These are phyloP conservation scores for Metschnikowia drakensbergensis DNA, from an alignment of 805 yeast genomes.

Conservation along the genomic window DNA sequence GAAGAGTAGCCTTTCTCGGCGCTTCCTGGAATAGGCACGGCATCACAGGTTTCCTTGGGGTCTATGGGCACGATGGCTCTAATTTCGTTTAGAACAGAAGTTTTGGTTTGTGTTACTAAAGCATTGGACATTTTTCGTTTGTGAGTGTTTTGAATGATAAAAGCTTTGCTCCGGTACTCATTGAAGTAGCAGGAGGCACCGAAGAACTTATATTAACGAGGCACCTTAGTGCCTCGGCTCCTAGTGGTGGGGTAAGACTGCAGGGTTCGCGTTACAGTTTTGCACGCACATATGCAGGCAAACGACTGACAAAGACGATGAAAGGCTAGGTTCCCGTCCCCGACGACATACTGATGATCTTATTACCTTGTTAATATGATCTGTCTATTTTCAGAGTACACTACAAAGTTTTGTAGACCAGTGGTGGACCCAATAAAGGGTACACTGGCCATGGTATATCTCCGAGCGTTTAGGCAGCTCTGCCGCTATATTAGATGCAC, in stretches of 20 bases:
- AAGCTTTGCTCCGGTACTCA: too few species aligned
- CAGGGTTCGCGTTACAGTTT: neutral
- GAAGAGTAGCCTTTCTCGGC: slow-evolving; percentile 14
- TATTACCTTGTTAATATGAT: too few species aligned
- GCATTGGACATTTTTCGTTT: slow-evolving; percentile 3
- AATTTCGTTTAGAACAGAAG: slow-evolving; percentile 5
- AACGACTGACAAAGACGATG: neutral
- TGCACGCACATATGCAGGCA: neutral
- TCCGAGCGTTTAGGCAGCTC: too few species aligned
- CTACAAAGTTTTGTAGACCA: too few species aligned
- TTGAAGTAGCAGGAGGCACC: neutral
- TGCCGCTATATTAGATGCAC: too few species aligned
- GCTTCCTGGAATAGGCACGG: slow-evolving; percentile 13
- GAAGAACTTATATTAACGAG: neutral
- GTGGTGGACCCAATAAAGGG: too few species aligned
- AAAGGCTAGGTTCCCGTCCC: neutral
- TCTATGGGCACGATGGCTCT: slow-evolving; percentile 8
- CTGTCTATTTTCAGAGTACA: too few species aligned
- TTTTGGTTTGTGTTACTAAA: slow-evolving; percentile 9
- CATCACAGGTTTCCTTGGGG: slow-evolving; percentile 6
- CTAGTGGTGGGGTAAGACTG: slow-evolving; percentile 1
- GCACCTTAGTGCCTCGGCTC: neutral
- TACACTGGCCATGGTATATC: too few species aligned
- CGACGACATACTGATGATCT: too few species aligned
- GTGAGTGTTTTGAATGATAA: neutral